A percentile compares a stretch with the other conserved stretches of the same genome.
These are phyloP conservation scores for Hanseniaspora valbyensis DNA, from an alignment of 805 yeast genomes.

Conservation along the genomic window DNA sequence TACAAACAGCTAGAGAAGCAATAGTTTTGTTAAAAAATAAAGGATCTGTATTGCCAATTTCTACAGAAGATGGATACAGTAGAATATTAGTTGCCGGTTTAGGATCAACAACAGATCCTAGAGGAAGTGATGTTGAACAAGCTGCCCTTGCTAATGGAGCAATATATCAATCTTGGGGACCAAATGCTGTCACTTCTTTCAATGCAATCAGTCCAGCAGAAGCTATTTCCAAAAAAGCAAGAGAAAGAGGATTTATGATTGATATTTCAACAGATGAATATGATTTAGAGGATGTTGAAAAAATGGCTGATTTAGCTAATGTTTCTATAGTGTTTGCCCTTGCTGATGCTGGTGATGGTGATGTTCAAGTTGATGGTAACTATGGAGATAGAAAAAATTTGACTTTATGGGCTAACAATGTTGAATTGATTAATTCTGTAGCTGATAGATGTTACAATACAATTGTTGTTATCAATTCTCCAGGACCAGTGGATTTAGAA, in stretches of 20 bases:
- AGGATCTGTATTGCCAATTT: slow-evolving; percentile 43
- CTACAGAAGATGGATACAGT: slow-evolving; percentile 34
- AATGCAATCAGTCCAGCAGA: slow-evolving; percentile 49
- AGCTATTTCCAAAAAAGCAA: slow-evolving; percentile 40
- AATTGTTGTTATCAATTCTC: slow-evolving; percentile 47
- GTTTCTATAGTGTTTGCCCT: slow-evolving; percentile 44
- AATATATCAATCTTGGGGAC: slow-evolving; percentile 54
- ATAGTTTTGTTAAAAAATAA: slow-evolving; percentile 45
- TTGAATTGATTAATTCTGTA: slow-evolving; percentile 39
- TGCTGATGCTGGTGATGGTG: slow-evolving; percentile 51
- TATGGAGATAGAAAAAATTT: slow-evolving; percentile 47
- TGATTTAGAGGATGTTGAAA: slow-evolving; percentile 36
- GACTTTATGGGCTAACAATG: slow-evolving; percentile 49
- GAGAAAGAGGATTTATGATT: slow-evolving; percentile 35
- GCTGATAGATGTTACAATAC: slow-evolving; percentile 44
- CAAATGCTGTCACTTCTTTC: slow-evolving; percentile 47
- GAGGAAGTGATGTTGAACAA: slow-evolving; percentile 45
- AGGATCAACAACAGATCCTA: slow-evolving; percentile 42
- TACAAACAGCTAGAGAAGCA: slow-evolving; percentile 47
- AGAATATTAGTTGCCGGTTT: slow-evolving; percentile 39
- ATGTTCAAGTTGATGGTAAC: slow-evolving; percentile 45
- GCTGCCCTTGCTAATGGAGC: slow-evolving; percentile 45
- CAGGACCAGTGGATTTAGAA: slow-evolving; percentile 52
- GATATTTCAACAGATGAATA: slow-evolving; percentile 38
- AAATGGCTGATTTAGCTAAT: slow-evolving; percentile 40